phyloP scores from a whole-genome alignment of 2,329 filamentous ascomycete species.

The Parascedosporium putredinis region DNA sequence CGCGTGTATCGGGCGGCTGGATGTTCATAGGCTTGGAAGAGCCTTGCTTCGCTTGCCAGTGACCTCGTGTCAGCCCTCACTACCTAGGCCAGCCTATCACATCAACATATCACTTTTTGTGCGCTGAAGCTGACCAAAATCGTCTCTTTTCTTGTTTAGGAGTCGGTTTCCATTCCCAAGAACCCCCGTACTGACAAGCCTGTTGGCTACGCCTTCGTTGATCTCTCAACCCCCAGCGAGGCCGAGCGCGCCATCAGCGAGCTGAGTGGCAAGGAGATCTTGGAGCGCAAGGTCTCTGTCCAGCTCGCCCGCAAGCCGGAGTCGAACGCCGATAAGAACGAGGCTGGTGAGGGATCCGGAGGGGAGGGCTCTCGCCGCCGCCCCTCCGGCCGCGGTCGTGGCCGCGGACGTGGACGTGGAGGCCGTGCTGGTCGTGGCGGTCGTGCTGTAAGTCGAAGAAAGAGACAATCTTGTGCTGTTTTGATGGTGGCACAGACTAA shows the following conservation, averaged over 20 bases:
- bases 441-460: conserved; percentile 24
- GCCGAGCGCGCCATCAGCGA: conserved; percentile 91
- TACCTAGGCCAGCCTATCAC: too few relatives aligned
- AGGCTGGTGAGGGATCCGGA: conserved; percentile 64
- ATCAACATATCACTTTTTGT: too few relatives aligned
- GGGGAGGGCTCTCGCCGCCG: conserved; percentile 56
- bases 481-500: too few relatives aligned
- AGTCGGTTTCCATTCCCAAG: conserved; percentile 98
- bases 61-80: too few relatives aligned
- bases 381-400: conserved; percentile 54
- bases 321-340: conserved; percentile 64
- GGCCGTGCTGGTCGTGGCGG: conserved; percentile 53
- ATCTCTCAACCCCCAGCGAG: conserved; percentile 87
- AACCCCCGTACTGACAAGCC: conserved; percentile 98
- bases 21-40: too few relatives aligned
- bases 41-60: too few relatives aligned
- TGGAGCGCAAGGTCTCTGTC: conserved; percentile 97
- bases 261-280: conserved; percentile 93
- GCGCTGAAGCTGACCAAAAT: too few relatives aligned
- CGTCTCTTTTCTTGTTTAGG: conserved; percentile 43
- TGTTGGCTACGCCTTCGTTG: conserved; percentile 97
- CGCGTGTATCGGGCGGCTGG: too few relatives aligned
- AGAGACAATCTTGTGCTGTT: too few relatives aligned
- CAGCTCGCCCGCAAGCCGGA: conserved; percentile 98
- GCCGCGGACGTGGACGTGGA: conserved; percentile 58